Percentiles rank a stretch among this genome's conserved stretches.
These are phyloP conservation scores for Aspergillaceae sp. DNA, from an alignment of 2,329 filamentous ascomycete genomes.

Conservation along the genomic window DNA sequence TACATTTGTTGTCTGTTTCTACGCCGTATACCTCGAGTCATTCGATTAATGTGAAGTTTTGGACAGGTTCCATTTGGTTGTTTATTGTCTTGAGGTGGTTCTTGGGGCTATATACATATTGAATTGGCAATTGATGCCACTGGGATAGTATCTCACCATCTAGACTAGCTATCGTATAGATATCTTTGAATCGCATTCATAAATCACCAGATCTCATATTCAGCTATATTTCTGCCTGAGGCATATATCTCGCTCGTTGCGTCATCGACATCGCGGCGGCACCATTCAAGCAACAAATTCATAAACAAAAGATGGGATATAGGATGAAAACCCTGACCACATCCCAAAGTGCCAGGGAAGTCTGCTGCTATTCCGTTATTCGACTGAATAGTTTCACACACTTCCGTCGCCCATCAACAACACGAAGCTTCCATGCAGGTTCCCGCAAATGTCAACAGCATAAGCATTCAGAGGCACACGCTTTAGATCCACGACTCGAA, in stretches of 20 bases:
- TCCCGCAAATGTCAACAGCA: slow-evolving; percentile 7
- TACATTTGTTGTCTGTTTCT: slow-evolving; percentile 5
- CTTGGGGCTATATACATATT: background rate
- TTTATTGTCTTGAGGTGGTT: background rate
- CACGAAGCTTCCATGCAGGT: slow-evolving; percentile 13
- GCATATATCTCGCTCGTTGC: background rate
- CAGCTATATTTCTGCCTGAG: slow-evolving; percentile 1
- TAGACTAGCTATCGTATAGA: background rate
- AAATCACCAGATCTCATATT: background rate
- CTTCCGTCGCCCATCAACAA: background rate
- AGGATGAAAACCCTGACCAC: slow-evolving; percentile 3
- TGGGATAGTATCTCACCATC: too few relatives aligned
- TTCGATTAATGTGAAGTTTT: too few relatives aligned
- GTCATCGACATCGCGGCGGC: background rate
- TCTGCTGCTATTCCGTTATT: background rate
- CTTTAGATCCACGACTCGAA: slow-evolving; percentile 43
- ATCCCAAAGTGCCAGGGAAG: background rate
- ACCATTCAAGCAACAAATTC: background rate
- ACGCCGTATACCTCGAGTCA: background rate
- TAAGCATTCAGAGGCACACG: slow-evolving; percentile 1
- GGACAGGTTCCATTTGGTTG: too few relatives aligned
- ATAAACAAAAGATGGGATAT: slow-evolving; percentile 13
- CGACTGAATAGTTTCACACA: background rate
- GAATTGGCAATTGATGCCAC: too few relatives aligned
- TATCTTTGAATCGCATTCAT: background rate